A percentile compares a stretch with the other conserved stretches of the same genome.
phyloP scores from a whole-genome alignment of 1,284 basidiomycete genomes.

The Agaricales sp. region DNA sequence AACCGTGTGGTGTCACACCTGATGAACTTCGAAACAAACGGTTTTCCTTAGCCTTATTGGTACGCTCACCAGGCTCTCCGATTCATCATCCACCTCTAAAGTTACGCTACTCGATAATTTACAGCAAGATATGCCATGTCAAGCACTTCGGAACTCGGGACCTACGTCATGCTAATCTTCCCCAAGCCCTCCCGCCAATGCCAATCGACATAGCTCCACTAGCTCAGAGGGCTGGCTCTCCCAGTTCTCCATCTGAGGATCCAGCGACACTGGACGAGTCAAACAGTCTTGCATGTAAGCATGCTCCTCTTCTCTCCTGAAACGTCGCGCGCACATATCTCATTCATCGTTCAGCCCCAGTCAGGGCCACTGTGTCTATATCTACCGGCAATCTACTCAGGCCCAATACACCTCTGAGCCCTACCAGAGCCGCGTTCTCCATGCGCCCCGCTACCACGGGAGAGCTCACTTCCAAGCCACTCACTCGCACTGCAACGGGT shows the following conservation, averaged over 20 bases:
- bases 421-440: no score
- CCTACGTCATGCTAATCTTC: slow-evolving; percentile 65
- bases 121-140: slow-evolving; percentile 64
- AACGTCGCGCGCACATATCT: no score
- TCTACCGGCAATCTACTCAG: no score
- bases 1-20: no score
- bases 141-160: slow-evolving; percentile 65
- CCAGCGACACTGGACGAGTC: no score
- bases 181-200: slow-evolving; percentile 26
- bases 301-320: no score
- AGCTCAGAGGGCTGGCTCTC: no score
- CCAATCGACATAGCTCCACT: slow-evolving; percentile 13
- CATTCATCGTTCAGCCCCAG: no score
- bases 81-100: slow-evolving; percentile 2
- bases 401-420: no score
- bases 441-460: neutral
- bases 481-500: slow-evolving; percentile 33
- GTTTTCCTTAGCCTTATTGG: slow-evolving; percentile 67
- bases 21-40: no score
- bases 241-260: slow-evolving; percentile 16
- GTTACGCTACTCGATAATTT: slow-evolving; percentile 6
- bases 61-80: slow-evolving; percentile 17
- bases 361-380: no score
- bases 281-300: slow-evolving; percentile 1
- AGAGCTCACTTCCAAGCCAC: slow-evolving; percentile 12